These are phyloP conservation scores for Talaromyces sp. DNA, from an alignment of 2,329 filamentous ascomycete genomes.

Conservation along the genomic window DNA sequence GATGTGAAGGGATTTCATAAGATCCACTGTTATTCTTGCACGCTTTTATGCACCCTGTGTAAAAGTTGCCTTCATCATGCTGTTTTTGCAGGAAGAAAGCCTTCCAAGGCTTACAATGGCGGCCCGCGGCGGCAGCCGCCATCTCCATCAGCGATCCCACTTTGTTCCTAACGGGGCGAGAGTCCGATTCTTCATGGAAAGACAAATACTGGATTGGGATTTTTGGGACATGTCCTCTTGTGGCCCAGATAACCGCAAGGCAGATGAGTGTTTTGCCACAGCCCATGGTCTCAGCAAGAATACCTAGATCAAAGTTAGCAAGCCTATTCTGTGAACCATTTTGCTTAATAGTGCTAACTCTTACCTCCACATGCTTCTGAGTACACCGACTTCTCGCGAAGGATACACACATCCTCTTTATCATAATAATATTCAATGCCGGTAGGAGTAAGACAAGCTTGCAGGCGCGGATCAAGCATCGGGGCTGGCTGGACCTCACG, in stretches of 20 bases:
- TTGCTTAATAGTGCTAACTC: not conserved
- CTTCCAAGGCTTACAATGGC: slow-evolving; percentile 71
- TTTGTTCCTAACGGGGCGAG: slow-evolving; percentile 43
- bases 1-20: slow-evolving; percentile 59
- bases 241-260: slow-evolving; percentile 74
- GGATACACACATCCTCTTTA: slow-evolving; percentile 61
- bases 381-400: slow-evolving; percentile 70
- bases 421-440: slow-evolving; percentile 72
- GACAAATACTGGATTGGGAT: slow-evolving; percentile 64
- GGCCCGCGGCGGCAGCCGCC: slow-evolving; percentile 70
- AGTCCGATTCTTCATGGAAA: slow-evolving; percentile 37
- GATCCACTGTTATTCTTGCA: slow-evolving; percentile 61
- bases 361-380: slow-evolving; percentile 73
- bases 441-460: slow-evolving; percentile 61
- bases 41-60: slow-evolving; percentile 57
- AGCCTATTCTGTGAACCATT: not conserved
- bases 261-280: slow-evolving; percentile 87
- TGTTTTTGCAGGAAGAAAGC: slow-evolving; percentile 60
- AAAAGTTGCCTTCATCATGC: slow-evolving; percentile 53
- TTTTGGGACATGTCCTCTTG: slow-evolving; percentile 66
- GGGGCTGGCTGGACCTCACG: slow-evolving; percentile 69
- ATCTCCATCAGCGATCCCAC: slow-evolving; percentile 72
- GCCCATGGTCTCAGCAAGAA: slow-evolving; percentile 54
- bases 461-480: slow-evolving; percentile 73
- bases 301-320: slow-evolving; percentile 29